Base-by-base conservation (phyloP, 495 filamentous ascomycete genomes). In the Penicillium riverlandense region DNA sequence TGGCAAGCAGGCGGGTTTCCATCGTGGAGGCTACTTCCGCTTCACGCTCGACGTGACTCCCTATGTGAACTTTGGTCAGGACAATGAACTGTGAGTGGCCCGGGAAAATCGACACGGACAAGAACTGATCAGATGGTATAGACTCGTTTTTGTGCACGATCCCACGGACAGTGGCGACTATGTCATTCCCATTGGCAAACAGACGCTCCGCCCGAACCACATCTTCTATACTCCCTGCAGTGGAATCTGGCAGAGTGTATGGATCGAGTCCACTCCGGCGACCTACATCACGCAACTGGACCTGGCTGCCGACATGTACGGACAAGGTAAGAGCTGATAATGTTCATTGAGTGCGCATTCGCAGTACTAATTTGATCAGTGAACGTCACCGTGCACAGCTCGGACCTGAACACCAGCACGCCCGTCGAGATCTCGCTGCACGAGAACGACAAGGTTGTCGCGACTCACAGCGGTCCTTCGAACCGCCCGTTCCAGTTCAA, bases 191-290 rank as follows among this genome's bases (percentile, higher is more conserved):
- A 68, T 82, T 43, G 82, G 82, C 38, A 86, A 86, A 59, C 82
- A 84, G 54, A 77, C 72, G 8, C 59, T 73, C 2, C 49, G 57
- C 2, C 76, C 71, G 2, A 75, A 71, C 6, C 81, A 85, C 49
- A 85, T 86, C 39, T 86, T 83, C 54, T 86, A 86, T 57, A 79
- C 74, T 0, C 79, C 82, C 9, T 85, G 82, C 58, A 75, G 72
- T 31, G 82, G 82, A 2, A 86, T 86, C 38, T 86, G 82, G 82
- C 81, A 85, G 52, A 74, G 63, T 15, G 80, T 85, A 1, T 86
- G 81, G 81, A 62, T 85, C 1, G 82, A 86, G 51, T 63, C 74
- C 11, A 79, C 73, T 0, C 79, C 80, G 0, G 44, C 59, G 1
- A 70, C 72, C 41, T 63, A 82, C 52, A 74, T 85, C 40, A 72